Percentiles rank a stretch among this genome's conserved stretches.
phyloP scores from a whole-genome alignment of 2,329 filamentous ascomycete genomes.

The Aspergillus awamori region DNA sequence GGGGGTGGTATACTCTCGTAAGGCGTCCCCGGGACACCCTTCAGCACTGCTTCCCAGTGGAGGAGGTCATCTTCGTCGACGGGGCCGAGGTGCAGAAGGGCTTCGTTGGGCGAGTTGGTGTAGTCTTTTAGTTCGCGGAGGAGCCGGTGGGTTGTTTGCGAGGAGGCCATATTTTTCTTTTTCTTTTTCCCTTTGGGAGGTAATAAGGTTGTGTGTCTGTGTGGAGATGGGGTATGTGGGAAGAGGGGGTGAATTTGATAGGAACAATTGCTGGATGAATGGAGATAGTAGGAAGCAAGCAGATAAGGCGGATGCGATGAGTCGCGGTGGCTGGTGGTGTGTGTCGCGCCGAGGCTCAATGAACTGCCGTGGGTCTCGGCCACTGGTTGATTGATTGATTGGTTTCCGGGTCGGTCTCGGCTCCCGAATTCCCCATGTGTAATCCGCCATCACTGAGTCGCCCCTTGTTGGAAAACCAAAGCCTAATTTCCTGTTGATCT shows the following conservation, averaged over 20 bases:
- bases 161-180: conserved; percentile 24
- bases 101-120: conserved; percentile 58
- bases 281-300: too few relatives aligned
- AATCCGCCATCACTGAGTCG: too few relatives aligned
- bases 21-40: conserved; percentile 60
- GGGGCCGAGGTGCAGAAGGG: conserved; percentile 60
- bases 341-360: too few relatives aligned
- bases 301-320: too few relatives aligned
- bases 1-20: conserved; percentile 56
- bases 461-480: too few relatives aligned
- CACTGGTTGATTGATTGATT: too few relatives aligned
- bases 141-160: conserved; percentile 59
- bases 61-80: conserved; percentile 60
- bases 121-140: conserved; percentile 64
- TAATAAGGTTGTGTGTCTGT: neutral
- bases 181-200: neutral
- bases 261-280: neutral
- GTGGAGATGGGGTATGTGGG: neutral
- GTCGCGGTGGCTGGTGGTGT: too few relatives aligned
- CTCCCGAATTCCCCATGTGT: too few relatives aligned
- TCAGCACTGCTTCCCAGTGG: conserved; percentile 63
- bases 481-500: too few relatives aligned
- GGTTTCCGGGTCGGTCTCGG: too few relatives aligned
- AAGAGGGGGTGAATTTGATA: neutral
- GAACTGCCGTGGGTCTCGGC: too few relatives aligned